Evolutionary conservation across 331 rosid species (phyloP).

Genomic region (Quercus tomentella): DNA sequence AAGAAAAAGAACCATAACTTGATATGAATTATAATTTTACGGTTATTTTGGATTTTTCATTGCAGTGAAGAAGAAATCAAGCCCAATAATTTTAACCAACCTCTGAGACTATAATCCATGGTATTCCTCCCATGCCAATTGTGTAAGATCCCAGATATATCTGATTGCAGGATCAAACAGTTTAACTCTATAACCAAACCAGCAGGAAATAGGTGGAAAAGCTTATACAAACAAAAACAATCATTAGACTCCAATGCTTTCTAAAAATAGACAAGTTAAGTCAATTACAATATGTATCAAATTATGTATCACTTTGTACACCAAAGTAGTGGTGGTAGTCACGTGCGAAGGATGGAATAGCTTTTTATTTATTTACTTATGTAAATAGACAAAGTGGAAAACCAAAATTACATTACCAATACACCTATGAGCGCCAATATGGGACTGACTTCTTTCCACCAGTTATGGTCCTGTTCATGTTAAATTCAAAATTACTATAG

Average conservation of each 20-base stretch:
- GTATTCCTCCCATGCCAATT: not conserved
- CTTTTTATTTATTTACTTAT: not conserved
- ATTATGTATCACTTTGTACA: not conserved
- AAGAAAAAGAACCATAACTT: not conserved
- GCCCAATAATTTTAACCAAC: not conserved
- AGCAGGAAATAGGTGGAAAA: not conserved
- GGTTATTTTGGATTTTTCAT: not conserved
- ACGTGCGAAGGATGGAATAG: not conserved
- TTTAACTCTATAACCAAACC: not conserved
- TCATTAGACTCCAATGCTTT: not conserved
- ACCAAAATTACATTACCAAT: not conserved
- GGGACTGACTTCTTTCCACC: not conserved
- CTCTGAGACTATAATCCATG: conserved; percentile 1
- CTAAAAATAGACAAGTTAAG: not conserved
- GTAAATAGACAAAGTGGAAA: not conserved
- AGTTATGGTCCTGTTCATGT: not conserved
- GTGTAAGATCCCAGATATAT: not conserved
- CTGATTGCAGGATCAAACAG: not conserved
- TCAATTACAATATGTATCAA: not conserved
- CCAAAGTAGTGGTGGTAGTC: not conserved
- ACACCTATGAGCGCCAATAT: not conserved
- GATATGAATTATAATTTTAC: not conserved
- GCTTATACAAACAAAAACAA: too few relatives aligned
- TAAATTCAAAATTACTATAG: not conserved
- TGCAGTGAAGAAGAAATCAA: not conserved